These are phyloP conservation scores for Solanum bulbocastanum DNA, from an alignment of 257 asterid species.

Conservation along the genomic window DNA sequence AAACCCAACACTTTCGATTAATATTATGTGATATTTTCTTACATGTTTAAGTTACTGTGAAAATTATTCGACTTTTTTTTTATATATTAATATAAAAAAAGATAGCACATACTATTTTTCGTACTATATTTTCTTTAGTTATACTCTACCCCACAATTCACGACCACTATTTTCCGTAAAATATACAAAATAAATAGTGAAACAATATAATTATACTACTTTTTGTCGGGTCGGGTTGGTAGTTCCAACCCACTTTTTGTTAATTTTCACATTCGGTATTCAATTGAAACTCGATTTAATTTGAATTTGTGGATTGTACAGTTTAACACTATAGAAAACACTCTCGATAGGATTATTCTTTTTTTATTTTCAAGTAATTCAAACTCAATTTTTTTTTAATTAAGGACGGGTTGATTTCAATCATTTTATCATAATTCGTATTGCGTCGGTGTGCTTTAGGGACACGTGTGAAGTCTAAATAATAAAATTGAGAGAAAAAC, in stretches of 20 bases:
- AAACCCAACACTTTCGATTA: background rate
- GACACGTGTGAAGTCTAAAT: background rate
- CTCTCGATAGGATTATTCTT: too few species aligned
- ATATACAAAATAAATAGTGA: background rate
- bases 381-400: background rate
- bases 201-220: background rate
- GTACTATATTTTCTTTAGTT: background rate
- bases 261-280: background rate
- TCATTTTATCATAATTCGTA: too few species aligned
- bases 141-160: background rate
- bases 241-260: background rate
- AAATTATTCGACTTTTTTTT: too few species aligned
- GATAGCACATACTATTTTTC: background rate
- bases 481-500: background rate
- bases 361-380: background rate
- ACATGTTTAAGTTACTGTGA: too few species aligned
- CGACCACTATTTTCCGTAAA: background rate
- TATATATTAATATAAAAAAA: too few species aligned
- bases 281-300: background rate
- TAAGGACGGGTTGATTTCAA: background rate
- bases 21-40: background rate
- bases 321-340: too few species aligned
- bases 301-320: accelerated
- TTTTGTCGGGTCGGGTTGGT: background rate
- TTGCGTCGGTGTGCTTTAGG: background rate